Evolutionary conservation across 805 yeast genomes (phyloP).

Genomic region (Yarrowia osloensis): DNA sequence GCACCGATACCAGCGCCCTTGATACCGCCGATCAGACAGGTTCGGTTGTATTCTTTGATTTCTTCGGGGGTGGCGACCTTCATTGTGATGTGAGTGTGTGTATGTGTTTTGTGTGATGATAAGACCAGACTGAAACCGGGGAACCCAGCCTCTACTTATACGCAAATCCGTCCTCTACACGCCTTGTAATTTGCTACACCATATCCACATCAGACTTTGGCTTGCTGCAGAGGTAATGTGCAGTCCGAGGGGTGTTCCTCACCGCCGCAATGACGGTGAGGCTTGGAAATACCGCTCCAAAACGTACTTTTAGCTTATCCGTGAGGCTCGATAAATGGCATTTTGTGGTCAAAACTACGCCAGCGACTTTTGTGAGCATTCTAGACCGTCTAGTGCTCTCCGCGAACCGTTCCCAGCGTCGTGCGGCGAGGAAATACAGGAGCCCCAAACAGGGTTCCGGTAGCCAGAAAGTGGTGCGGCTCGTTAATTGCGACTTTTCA

Average conservation of each 20-base stretch:
- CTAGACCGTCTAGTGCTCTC: not conserved
- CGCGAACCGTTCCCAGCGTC: not conserved
- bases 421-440: constrained; percentile 4
- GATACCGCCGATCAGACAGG: constrained; percentile 60
- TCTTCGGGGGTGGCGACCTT: constrained; percentile 69
- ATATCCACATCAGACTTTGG: constrained; percentile 12
- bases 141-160: not conserved
- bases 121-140: not conserved
- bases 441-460: not conserved
- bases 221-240: constrained; percentile 7
- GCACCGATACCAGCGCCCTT: constrained; percentile 63
- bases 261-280: not conserved
- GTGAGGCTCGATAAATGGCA: not conserved
- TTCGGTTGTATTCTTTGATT: constrained; percentile 61
- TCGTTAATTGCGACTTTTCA: constrained; percentile 3
- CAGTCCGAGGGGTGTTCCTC: not conserved
- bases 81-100: constrained; percentile 47
- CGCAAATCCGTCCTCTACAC: not conserved
- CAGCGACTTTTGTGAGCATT: not conserved
- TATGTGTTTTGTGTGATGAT: not conserved
- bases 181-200: constrained; percentile 20
- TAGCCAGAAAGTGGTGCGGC: not conserved
- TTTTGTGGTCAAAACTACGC: not conserved
- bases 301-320: not conserved
- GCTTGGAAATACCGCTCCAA: not conserved